These are phyloP conservation scores for Flaveria trinervia DNA, from an alignment of 129 eudicot genomes.

Conservation along the genomic window DNA sequence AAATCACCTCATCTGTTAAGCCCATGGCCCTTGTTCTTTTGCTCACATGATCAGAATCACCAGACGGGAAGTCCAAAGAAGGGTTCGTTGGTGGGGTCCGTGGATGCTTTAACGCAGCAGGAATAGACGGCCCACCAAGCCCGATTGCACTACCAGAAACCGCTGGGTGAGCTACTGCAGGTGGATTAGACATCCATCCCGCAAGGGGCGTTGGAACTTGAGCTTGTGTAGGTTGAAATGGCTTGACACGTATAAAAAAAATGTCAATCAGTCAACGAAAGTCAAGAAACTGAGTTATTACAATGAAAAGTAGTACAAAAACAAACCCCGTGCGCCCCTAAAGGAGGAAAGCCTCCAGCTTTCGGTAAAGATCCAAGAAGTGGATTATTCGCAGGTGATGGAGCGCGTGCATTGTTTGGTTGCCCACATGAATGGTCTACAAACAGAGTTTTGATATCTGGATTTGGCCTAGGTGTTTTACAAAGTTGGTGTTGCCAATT, in stretches of 20 bases:
- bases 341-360: constrained; percentile 88
- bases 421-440: constrained; percentile 93
- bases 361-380: constrained; percentile 77
- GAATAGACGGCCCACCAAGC: constrained; percentile 72
- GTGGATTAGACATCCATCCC: constrained; percentile 95
- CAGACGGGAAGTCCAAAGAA: constrained; percentile 76
- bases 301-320: constrained; percentile 3
- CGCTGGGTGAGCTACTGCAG: constrained; percentile 63
- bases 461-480: constrained; percentile 93
- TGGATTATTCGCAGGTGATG: constrained; percentile 85
- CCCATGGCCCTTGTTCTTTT: constrained; percentile 79
- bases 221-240: constrained; percentile 75
- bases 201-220: constrained; percentile 81
- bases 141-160: constrained; percentile 82
- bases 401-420: constrained; percentile 89
- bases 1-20: constrained; percentile 68
- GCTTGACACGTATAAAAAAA: constrained; percentile 40
- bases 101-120: constrained; percentile 86
- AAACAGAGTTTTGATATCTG: constrained; percentile 89
- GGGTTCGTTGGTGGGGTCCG: constrained; percentile 74
- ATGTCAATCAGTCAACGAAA: constrained; percentile 9
- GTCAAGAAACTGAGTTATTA: background rate
- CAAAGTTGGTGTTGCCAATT: constrained; percentile 99
- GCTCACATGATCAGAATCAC: constrained; percentile 68
- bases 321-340: constrained; percentile 92